phyloP scores from a whole-genome alignment of 2,329 filamentous ascomycete species.

The Amauroascus verrucosus region DNA sequence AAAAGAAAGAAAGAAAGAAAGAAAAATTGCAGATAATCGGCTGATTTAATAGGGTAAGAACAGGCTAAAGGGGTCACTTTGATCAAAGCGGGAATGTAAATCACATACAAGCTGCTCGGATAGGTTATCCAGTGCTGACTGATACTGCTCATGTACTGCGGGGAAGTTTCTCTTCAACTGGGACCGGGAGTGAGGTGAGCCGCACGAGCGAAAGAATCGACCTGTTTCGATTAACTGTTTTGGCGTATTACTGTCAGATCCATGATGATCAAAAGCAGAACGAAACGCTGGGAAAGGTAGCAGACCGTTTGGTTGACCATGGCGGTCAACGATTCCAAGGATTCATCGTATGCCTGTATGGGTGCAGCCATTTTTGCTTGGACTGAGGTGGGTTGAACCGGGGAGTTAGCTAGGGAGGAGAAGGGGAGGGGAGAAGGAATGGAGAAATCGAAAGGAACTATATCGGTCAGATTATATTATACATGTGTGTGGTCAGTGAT shows the following conservation, averaged over 20 bases:
- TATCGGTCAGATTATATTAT: no score
- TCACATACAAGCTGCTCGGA: slow-evolving; percentile 37
- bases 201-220: slow-evolving; percentile 32
- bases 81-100: no score
- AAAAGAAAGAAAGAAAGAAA: no score
- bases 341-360: slow-evolving; percentile 18
- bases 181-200: slow-evolving; percentile 26
- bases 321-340: slow-evolving; percentile 28
- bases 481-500: neutral
- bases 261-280: neutral
- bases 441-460: no score
- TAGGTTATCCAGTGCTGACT: slow-evolving; percentile 31
- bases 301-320: slow-evolving; percentile 32
- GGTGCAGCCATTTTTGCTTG: neutral
- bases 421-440: no score
- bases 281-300: neutral
- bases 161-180: slow-evolving; percentile 33
- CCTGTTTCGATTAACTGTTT: slow-evolving; percentile 34
- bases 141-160: slow-evolving; percentile 31
- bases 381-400: no score
- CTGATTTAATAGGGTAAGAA: no score
- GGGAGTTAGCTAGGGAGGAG: no score
- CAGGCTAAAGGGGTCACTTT: no score
- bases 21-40: no score
- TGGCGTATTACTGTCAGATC: neutral